Percentiles rank a stretch among this genome's conserved stretches.
These are phyloP conservation scores for Gastrolobium bilobum DNA, from an alignment of 306 rosid genomes.

Conservation along the genomic window DNA sequence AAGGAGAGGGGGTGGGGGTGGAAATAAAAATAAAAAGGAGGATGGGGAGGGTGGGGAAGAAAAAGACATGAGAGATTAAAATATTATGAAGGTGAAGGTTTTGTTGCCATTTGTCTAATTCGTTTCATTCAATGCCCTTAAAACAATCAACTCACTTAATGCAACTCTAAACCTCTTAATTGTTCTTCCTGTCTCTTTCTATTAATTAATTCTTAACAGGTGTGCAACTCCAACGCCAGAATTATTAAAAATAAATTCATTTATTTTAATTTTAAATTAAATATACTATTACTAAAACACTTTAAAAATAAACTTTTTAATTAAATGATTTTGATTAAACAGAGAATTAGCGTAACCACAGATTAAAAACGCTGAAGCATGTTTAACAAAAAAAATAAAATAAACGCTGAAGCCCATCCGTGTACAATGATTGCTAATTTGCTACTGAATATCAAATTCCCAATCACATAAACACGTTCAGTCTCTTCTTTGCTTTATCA, in stretches of 20 bases:
- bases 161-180: conserved; percentile 19
- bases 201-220: conserved; percentile 21
- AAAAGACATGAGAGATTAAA: conserved; percentile 40
- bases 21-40: not conserved
- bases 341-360: conserved; percentile 33
- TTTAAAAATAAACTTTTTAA: too few relatives aligned
- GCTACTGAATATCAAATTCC: conserved; percentile 9
- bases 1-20: too few relatives aligned
- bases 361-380: conserved; percentile 36
- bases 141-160: conserved; percentile 45
- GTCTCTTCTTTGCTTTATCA: not conserved
- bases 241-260: too few relatives aligned
- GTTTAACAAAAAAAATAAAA: too few relatives aligned
- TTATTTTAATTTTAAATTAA: too few relatives aligned
- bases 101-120: conserved; percentile 38
- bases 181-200: conserved; percentile 50
- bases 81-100: conserved; percentile 41
- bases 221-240: not conserved
- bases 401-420: conserved; percentile 45
- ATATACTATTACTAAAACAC: too few relatives aligned
- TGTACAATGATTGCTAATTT: conserved; percentile 44
- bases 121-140: conserved; percentile 36
- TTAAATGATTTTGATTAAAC: not conserved
- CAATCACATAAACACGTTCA: not conserved
- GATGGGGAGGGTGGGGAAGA: conserved; percentile 30